phyloP scores from a whole-genome alignment of 768 basidiomycete genomes.

The Chalciporus pseudorubinellus region DNA sequence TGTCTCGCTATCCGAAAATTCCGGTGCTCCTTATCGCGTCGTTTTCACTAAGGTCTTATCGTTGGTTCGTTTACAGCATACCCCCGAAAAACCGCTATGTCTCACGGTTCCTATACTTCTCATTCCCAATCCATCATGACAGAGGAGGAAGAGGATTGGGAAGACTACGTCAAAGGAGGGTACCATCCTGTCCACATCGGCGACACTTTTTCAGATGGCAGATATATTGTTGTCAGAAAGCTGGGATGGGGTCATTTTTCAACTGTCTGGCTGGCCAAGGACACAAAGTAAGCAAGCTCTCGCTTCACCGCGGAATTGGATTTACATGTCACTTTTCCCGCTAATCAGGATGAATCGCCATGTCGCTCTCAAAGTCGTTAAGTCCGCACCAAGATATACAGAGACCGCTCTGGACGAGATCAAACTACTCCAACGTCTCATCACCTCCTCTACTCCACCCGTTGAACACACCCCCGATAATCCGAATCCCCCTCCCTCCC shows the following conservation, averaged over 20 bases:
- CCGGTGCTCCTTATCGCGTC: slow-evolving; percentile 30
- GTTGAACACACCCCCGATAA: slow-evolving; percentile 45
- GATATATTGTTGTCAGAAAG: slow-evolving; percentile 91
- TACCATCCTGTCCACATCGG: slow-evolving; percentile 96
- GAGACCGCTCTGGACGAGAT: slow-evolving; percentile 99
- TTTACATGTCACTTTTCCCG: slow-evolving; percentile 14
- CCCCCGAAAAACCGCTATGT: slow-evolving; percentile 46
- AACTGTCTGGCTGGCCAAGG: slow-evolving; percentile 88
- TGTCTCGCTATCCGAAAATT: slow-evolving; percentile 22
- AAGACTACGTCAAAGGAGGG: slow-evolving; percentile 81
- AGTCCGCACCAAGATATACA: slow-evolving; percentile 94
- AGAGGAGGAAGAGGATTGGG: slow-evolving; percentile 91
- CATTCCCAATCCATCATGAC: slow-evolving; percentile 77
- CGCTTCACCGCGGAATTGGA: neutral
- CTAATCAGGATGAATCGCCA: slow-evolving; percentile 81
- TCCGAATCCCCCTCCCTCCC: slow-evolving; percentile 49
- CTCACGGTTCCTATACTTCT: slow-evolving; percentile 74
- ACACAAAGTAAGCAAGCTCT: slow-evolving; percentile 59
- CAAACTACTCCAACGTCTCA: slow-evolving; percentile 93
- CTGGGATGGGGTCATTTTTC: slow-evolving; percentile 96
- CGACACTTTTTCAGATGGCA: slow-evolving; percentile 80
- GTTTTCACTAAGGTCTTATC: slow-evolving; percentile 28
- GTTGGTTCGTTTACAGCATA: slow-evolving; percentile 34
- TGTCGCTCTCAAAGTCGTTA: slow-evolving; percentile 98
- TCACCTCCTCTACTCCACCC: slow-evolving; percentile 71